Base-by-base conservation (phyloP, 768 basidiomycete species). In the Suillus subaureus region DNA sequence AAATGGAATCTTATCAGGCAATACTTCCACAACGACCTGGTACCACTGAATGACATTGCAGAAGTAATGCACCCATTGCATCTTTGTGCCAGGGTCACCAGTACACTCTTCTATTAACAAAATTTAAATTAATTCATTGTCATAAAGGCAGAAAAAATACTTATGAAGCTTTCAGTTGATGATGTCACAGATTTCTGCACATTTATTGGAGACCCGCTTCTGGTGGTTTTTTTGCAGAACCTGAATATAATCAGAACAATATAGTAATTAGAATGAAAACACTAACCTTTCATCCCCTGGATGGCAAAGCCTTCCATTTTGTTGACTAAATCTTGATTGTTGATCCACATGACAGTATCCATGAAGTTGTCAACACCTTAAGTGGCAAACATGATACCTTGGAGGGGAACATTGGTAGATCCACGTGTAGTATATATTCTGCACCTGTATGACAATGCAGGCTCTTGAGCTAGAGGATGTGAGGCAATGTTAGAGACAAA, bases 301-400 rank as follows among this genome's bases (percentile, higher is more conserved):
- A 68, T 6, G 2, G 67, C 40, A 13, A 58, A 68, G 15, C 61
- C 58, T 51, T 67, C 63, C 63, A 67, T 67, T 47, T 64, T 67
- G 39, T 63, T 64, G 26, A 64, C 47, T 9, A 68, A 60, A n/a
- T 68, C 61, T 16, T 65, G 61, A n/a, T 63, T 56, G 56, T 66
- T 47, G 1, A 68, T 60, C 6, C 45, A 31, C 55, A 68, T 68
- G 0, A 51, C 31, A 1, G 61, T 60, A 7, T 23, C 47, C 61
- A 66, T 68, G 52, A 68, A 66, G 16, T 63, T 51, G 4, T 58
- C 6, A 7, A 68, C 31, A 4, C 64, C 61, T n/a, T 43, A 15
- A 35, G 61, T 68, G 23, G 61, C 35, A 54, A 62, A 63, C 13
- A 9, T 11, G 23, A 65, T 31, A 43, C 64, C 64, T 45, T n/a